Percentiles rank a stretch among this genome's conserved stretches.
Conservation (phyloP, 805 yeast species). For the Metschnikowia similis region DNA sequence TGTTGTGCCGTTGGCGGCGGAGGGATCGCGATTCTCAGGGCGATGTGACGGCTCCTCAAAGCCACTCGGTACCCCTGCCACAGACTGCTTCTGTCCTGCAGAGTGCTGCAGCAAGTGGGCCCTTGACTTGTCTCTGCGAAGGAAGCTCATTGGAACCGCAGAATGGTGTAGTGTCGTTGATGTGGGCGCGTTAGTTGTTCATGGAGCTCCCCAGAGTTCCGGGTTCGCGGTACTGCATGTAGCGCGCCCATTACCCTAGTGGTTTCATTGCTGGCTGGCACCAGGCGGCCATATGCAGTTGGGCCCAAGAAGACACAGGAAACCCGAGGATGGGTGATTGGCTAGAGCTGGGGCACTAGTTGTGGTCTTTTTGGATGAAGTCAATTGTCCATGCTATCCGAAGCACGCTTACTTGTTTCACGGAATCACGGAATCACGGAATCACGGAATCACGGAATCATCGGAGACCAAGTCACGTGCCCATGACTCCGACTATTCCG, state of each 20-base stretch:
- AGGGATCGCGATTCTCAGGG: not conserved
- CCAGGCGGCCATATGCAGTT: too few relatives aligned
- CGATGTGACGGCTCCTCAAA: not conserved
- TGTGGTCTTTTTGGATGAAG: too few relatives aligned
- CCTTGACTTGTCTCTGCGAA: slow-evolving; percentile 23
- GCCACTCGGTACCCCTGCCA: not conserved
- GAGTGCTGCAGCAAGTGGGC: slow-evolving; percentile 9
- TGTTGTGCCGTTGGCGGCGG: not conserved
- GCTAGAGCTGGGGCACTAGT: too few relatives aligned
- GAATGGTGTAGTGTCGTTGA: not conserved
- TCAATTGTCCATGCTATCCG: too few relatives aligned
- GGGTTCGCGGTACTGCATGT: slow-evolving; percentile 1
- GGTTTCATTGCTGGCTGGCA: not conserved
- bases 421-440: too few relatives aligned
- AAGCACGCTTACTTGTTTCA: too few relatives aligned
- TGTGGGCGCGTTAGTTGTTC: not conserved
- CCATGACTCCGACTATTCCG: too few relatives aligned
- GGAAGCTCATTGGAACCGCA: slow-evolving; percentile 20
- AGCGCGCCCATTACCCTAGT: not conserved
- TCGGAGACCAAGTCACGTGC: not conserved
- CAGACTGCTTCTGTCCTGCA: slow-evolving; percentile 3
- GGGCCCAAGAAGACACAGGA: too few relatives aligned
- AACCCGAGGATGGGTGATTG: too few relatives aligned
- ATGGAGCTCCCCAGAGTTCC: slow-evolving; percentile 3
- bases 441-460: too few relatives aligned